Evolutionary conservation across 2,329 filamentous ascomycete species (phyloP).

Genomic region (Scytalidium sp.): DNA sequence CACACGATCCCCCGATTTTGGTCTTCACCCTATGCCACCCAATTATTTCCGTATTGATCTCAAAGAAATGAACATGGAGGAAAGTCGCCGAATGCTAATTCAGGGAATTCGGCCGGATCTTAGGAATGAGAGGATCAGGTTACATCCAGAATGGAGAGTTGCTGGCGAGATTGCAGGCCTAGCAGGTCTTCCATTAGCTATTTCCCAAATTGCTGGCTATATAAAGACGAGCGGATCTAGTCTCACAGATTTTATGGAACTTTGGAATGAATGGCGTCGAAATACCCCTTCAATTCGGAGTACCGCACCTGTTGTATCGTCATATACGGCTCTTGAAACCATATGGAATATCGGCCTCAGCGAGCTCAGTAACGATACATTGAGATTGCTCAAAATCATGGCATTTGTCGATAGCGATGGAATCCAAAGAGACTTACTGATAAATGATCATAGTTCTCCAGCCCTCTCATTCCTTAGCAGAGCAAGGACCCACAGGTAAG

Average conservation of each 20-base stretch:
- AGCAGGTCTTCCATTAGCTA: constrained; percentile 12
- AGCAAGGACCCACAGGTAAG: constrained; percentile 5
- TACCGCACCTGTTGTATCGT: neutral
- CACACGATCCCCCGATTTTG: constrained; percentile 8
- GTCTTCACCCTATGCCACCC: constrained; percentile 9
- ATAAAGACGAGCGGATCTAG: constrained; percentile 13
- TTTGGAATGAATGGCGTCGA: constrained; percentile 15
- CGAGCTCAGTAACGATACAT: constrained; percentile 12
- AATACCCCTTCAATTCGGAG: constrained; percentile 3
- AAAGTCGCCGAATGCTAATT: constrained; percentile 11
- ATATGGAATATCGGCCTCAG: constrained; percentile 13
- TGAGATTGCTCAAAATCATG: constrained; percentile 14
- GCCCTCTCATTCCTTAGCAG: constrained; percentile 8
- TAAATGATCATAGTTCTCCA: constrained; percentile 8
- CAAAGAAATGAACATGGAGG: constrained; percentile 8
- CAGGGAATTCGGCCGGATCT: constrained; percentile 7
- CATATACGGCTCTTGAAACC: constrained; percentile 8
- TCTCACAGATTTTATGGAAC: constrained; percentile 13
- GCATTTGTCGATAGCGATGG: constrained; percentile 15
- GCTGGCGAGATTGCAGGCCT: constrained; percentile 15
- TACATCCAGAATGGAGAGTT: constrained; percentile 13
- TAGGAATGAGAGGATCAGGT: constrained; percentile 8
- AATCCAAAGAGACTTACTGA: constrained; percentile 13
- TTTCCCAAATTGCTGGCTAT: constrained; percentile 14
- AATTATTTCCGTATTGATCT: constrained; percentile 13